Evolutionary conservation across 1,139 yeast species (phyloP), one percentile per base, ranked within the genome.

Genomic region (Waltiozyma sp.): DNA sequence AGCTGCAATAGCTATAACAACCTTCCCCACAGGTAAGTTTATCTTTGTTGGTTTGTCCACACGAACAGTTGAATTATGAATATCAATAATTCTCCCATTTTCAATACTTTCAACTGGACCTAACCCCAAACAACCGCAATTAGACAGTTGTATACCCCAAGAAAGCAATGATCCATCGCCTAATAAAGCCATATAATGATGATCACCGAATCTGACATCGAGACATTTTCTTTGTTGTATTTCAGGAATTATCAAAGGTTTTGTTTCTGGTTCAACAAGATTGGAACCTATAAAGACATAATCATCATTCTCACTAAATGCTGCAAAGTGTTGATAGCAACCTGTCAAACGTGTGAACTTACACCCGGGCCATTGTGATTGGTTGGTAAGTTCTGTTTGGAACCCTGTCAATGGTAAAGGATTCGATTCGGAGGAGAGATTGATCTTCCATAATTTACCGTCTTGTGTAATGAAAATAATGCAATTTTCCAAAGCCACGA

Each of bases 61-160:
- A 7, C 72, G 75, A n/a, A 61, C 59, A 9, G 63, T 55, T 7
- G 57, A 58, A 15, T 61, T 61, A 8, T 54, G 51, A 6, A 53
- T 55, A 5, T 54, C 54, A 3, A 59, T 18, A 19, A 35, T 35
- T 10, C 37, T 19, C 23, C 16, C n/a, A 35, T 14, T 11, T 10
- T 18, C 23, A 18, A 19, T 19, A 35, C 16, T 55, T 19, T 67
- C 51, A 2, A 61, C 49, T 10, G 34, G 9, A 0, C 91, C 91
- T 6, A 81, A 54, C 0, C 94, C 94, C 31, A 84, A 60, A 53
- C 86, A 79, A 2, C 94, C 94, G 59, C 87, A 79, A 7, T 57
- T 52, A 36, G 66, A 63, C 14, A 80, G 69, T 53, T 84, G 91
- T 4, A 68, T 46, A 0, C 94, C 94, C 91, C 93, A 84, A 5